phyloP scores from a whole-genome alignment of 1,284 basidiomycete genomes.

The Polyporus tsugae region DNA sequence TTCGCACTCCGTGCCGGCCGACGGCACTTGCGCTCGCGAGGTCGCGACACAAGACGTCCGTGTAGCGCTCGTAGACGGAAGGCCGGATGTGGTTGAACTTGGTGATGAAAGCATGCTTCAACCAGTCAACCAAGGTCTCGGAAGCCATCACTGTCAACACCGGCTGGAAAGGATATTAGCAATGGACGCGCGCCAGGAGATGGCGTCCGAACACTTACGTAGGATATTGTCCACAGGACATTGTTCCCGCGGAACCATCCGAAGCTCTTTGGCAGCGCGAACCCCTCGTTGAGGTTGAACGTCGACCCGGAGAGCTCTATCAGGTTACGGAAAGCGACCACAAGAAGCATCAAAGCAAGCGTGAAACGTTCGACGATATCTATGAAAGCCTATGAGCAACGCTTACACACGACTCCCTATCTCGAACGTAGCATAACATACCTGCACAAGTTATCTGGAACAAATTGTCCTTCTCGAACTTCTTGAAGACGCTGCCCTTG shows the following conservation, averaged over 20 bases:
- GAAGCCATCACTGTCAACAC: conserved; percentile 91
- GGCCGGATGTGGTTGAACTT: conserved; percentile 98
- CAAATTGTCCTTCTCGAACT: conserved; percentile 99
- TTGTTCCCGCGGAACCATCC: conserved; percentile 84
- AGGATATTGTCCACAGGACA: conserved; percentile 89
- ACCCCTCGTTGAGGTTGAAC: conserved; percentile 76
- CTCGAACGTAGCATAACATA: conserved; percentile 39
- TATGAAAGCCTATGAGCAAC: conserved; percentile 40
- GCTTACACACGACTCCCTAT: too few relatives aligned
- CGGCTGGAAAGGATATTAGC: conserved; percentile 60
- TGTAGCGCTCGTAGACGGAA: conserved; percentile 94
- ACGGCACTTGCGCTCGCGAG: conserved; percentile 84
- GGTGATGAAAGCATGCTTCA: conserved; percentile 99
- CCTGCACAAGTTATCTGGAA: conserved; percentile 99
- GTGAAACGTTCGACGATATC: conserved; percentile 99
- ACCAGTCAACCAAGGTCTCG: conserved; percentile 97
- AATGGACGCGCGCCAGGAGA: too few relatives aligned
- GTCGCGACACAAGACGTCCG: conserved; percentile 95
- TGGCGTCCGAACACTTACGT: conserved; percentile 54
- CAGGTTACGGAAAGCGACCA: conserved; percentile 94
- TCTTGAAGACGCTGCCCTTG: conserved; percentile 99
- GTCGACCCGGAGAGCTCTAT: conserved; percentile 94
- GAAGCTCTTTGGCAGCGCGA: conserved; percentile 85
- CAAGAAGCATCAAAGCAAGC: conserved; percentile 88
- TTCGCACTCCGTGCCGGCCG: conserved; percentile 70